phyloP scores from a whole-genome alignment of 176 grass and related monocot genomes.

The Aegilops umbellulata region DNA sequence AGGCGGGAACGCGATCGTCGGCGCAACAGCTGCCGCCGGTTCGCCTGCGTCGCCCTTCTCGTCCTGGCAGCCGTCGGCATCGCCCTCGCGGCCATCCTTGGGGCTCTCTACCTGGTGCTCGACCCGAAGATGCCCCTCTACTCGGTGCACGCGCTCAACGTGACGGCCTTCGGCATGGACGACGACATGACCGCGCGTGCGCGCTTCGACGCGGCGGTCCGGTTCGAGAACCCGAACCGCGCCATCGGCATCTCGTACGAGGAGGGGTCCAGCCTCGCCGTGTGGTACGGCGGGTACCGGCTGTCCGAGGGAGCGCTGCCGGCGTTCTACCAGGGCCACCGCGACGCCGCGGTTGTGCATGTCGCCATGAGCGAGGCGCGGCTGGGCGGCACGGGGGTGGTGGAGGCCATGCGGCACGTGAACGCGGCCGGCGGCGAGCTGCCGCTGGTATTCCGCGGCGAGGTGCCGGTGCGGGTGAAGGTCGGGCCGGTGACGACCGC shows the following conservation, averaged over 20 bases:
- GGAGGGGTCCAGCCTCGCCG: slow-evolving; percentile 23
- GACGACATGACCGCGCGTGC: slow-evolving; percentile 28
- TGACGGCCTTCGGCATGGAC: slow-evolving; percentile 30
- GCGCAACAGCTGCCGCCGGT: not conserved
- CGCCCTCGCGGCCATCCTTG: not conserved
- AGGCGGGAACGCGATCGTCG: not conserved
- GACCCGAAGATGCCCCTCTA: slow-evolving; percentile 49
- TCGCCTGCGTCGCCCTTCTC: not conserved
- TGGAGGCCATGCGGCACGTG: slow-evolving; percentile 20
- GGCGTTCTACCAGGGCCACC: slow-evolving; percentile 53
- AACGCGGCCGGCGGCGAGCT: slow-evolving; percentile 23
- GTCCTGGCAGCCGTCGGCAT: not conserved
- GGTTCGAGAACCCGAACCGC: slow-evolving; percentile 46
- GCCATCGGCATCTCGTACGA: slow-evolving; percentile 48
- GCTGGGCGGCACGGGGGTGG: slow-evolving; percentile 27
- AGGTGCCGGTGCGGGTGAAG: slow-evolving; percentile 44
- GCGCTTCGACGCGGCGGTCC: slow-evolving; percentile 35
- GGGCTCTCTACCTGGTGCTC: slow-evolving; percentile 22
- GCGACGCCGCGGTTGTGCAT: slow-evolving; percentile 22
- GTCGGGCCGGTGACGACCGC: slow-evolving; percentile 2
- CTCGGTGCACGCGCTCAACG: slow-evolving; percentile 23
- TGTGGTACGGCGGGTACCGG: slow-evolving; percentile 27
- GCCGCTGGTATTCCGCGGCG: slow-evolving; percentile 35
- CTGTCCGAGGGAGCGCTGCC: slow-evolving; percentile 33
- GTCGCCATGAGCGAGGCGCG: slow-evolving; percentile 40